phyloP scores from a whole-genome alignment of 495 filamentous ascomycete genomes.

The Polyplosphaeria fusca region DNA sequence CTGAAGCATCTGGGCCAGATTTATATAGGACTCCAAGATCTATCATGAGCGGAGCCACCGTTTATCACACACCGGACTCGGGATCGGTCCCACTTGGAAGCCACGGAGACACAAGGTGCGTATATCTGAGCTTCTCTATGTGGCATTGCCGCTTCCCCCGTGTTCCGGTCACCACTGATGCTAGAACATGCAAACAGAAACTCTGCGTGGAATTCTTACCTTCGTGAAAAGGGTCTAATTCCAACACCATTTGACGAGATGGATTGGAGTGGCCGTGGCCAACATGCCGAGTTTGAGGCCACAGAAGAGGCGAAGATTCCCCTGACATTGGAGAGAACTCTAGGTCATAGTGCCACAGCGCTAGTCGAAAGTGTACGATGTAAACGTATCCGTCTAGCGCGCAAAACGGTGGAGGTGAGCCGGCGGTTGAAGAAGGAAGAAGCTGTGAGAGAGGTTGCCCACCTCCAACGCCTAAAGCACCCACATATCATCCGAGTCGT shows the following conservation, averaged over 20 bases:
- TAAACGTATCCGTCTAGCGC: slow-evolving; percentile 24
- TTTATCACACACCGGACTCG: slow-evolving; percentile 1
- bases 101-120: background rate
- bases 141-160: background rate
- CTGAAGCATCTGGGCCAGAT: background rate
- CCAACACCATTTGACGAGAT: slow-evolving; percentile 11
- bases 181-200: no score
- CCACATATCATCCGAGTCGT: slow-evolving; percentile 29
- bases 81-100: background rate
- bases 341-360: slow-evolving; percentile 15
- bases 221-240: slow-evolving; percentile 1
- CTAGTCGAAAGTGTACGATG: slow-evolving; percentile 30
- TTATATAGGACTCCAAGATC: slow-evolving; percentile 5
- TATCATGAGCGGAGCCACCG: slow-evolving; percentile 3
- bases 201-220: slow-evolving; percentile 5
- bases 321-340: slow-evolving; percentile 4
- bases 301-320: slow-evolving; percentile 9
- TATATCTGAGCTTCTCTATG: background rate
- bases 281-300: slow-evolving; percentile 18
- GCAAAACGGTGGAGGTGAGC: slow-evolving; percentile 20
- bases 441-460: slow-evolving; percentile 25
- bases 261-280: slow-evolving; percentile 24
- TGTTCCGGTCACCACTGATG: background rate
- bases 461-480: slow-evolving; percentile 27
- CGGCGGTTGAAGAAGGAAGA: slow-evolving; percentile 15